A percentile compares a stretch with the other conserved stretches of the same genome.
Conservation (phyloP, 2,329 filamentous ascomycete genomes). For the Ramichloridium luteum region DNA sequence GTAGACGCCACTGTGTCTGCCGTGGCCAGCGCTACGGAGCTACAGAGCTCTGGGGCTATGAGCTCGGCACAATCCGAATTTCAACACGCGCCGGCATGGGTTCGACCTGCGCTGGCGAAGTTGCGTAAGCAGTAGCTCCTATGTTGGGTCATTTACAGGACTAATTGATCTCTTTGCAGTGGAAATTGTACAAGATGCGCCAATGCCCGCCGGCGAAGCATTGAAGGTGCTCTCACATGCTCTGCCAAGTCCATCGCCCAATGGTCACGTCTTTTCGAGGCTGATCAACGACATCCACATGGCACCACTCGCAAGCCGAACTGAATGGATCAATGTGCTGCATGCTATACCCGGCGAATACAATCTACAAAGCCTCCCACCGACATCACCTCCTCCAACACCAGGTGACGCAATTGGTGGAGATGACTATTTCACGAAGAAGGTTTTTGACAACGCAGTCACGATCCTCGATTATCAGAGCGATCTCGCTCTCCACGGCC, state of each 20-base stretch:
- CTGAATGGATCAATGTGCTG: slow-evolving; percentile 51
- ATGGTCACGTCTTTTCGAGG: slow-evolving; percentile 40
- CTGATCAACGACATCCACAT: slow-evolving; percentile 45
- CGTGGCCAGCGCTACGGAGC: too few species aligned
- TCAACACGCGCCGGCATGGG: neutral
- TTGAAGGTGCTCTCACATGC: slow-evolving; percentile 45
- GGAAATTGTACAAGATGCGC: slow-evolving; percentile 24
- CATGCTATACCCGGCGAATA: slow-evolving; percentile 52
- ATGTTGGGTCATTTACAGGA: neutral
- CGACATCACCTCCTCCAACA: slow-evolving; percentile 50
- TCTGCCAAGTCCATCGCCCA: slow-evolving; percentile 42
- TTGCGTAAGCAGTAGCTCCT: slow-evolving; percentile 1
- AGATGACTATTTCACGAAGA: slow-evolving; percentile 50
- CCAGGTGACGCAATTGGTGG: slow-evolving; percentile 39
- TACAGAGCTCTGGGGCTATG: too few species aligned
- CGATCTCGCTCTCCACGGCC: slow-evolving; percentile 37
- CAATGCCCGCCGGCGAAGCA: slow-evolving; percentile 25
- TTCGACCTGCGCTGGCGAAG: slow-evolving; percentile 2
- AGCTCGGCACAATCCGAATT: too few species aligned
- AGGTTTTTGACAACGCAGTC: slow-evolving; percentile 50
- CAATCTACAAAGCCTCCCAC: slow-evolving; percentile 45
- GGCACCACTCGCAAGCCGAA: slow-evolving; percentile 37
- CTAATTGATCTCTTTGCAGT: slow-evolving; percentile 18
- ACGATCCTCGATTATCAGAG: slow-evolving; percentile 47
- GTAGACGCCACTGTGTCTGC: too few species aligned